These are phyloP conservation scores for Pouteria glomerata DNA, from an alignment of 148 eudicot genomes.

Conservation along the genomic window DNA sequence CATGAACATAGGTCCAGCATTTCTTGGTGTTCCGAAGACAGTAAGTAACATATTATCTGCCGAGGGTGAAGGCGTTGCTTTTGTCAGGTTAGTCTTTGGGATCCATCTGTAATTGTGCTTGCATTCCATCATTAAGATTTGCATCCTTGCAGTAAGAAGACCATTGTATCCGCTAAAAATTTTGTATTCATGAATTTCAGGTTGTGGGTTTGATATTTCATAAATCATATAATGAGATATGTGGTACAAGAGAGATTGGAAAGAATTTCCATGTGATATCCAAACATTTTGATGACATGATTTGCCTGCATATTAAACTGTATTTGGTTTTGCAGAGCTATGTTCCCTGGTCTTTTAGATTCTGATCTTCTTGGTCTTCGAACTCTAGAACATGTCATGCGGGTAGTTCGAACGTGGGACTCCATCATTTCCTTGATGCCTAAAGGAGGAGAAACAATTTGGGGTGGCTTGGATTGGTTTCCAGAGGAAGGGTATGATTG, in stretches of 20 bases:
- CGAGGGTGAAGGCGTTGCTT: slow-evolving; percentile 90
- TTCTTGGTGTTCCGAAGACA: slow-evolving; percentile 94
- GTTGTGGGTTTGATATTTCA: not conserved
- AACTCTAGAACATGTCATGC: slow-evolving; percentile 84
- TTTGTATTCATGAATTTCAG: not conserved
- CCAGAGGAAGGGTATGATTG: slow-evolving; percentile 67
- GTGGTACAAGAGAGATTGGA: not conserved
- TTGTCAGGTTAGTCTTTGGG: slow-evolving; percentile 57
- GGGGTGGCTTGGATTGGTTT: slow-evolving; percentile 96
- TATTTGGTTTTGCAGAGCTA: slow-evolving; percentile 46
- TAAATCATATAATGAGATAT: not conserved
- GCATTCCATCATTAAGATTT: not conserved
- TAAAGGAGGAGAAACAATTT: slow-evolving; percentile 88
- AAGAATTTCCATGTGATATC: slow-evolving; percentile 5
- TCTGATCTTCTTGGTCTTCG: slow-evolving; percentile 71
- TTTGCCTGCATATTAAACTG: not conserved
- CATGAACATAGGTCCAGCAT: slow-evolving; percentile 92
- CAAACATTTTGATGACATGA: not conserved
- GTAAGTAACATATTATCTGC: slow-evolving; percentile 88
- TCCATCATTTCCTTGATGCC: slow-evolving; percentile 98
- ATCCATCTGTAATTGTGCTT: not conserved
- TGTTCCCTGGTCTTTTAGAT: slow-evolving; percentile 75
- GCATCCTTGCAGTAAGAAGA: not conserved
- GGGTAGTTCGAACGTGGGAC: slow-evolving; percentile 95
- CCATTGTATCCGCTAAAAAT: not conserved